Base-by-base conservation (phyloP, 495 filamentous ascomycete species). In the Hypoxylon subgilvum region DNA sequence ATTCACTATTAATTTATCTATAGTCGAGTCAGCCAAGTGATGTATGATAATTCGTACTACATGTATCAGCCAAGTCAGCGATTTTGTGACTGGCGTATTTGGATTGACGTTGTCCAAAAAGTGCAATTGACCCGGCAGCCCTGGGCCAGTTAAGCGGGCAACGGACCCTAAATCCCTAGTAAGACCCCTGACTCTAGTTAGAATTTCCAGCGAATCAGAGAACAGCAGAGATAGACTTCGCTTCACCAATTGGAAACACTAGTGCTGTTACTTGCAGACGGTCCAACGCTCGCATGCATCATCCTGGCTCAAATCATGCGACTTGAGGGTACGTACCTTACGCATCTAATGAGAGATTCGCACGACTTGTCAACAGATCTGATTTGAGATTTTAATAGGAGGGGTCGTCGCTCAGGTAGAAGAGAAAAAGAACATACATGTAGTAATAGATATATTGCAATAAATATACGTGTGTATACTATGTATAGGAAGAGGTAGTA, bases 231-330 rank as follows among this genome's bases (percentile, higher is more conserved):
- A 28, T 40, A 39, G 35, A 34, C 61, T 57, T 64, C 50, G 59
- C 61, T 57, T 64, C 50, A 64, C 61, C 61, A 64, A 55, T 64
- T 46, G 35, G 61, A 64, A 64, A 64, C 61, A 64, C 61, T 64
- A 59, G 61, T 32, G 61, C 44, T 27, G 49, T 64, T 57, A 51
- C 61, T 58, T 54, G 61, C 61, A 64, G 61, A 54, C 54, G 45
- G 18, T 46, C 57, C 17, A 40, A 64, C 35, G 27, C 41, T 45
- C 61, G n/a, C n/a, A n/a, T n/a, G n/a, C n/a, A 48, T 47, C 61
- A 64, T 58, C 54, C 61, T 39, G 10, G 61, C 50, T 39, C 38
- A 27, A 35, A 49, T 58, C 44, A 14, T 22, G 34, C 34, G 34
- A n/a, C n/a, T 38, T 14, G 7, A 34, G 16, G 44, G 36, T 50